phyloP scores from a whole-genome alignment of 306 rosid species.

The Citrullus mucosospermus region DNA sequence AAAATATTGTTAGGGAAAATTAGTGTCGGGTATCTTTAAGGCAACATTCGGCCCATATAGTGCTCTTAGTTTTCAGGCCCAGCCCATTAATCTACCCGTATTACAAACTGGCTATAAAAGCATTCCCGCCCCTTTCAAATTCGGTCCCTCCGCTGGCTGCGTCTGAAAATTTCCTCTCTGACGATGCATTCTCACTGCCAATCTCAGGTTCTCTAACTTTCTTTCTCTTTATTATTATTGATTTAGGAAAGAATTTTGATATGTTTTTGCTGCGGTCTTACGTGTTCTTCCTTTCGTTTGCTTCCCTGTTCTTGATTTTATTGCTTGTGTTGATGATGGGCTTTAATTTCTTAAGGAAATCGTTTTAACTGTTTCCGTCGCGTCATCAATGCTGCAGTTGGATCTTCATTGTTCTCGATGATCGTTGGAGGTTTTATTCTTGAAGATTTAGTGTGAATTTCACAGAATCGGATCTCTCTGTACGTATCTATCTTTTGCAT shows the following conservation, averaged over 20 bases:
- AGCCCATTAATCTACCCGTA: neutral
- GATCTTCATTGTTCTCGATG: neutral
- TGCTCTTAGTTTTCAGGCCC: neutral
- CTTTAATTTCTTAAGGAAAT: neutral
- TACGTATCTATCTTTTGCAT: neutral
- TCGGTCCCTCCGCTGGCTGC: neutral
- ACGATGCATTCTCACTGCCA: neutral
- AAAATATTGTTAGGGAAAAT: no score
- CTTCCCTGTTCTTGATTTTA: neutral
- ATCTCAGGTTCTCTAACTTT: neutral
- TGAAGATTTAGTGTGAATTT: neutral
- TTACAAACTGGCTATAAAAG: neutral
- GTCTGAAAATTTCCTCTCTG: neutral
- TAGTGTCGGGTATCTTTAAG: neutral
- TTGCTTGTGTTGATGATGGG: neutral
- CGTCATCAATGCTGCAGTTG: neutral
- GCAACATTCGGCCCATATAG: neutral
- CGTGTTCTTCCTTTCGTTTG: neutral
- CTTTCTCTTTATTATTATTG: neutral
- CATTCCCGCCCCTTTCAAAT: conserved; percentile 1
- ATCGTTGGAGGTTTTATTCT: neutral
- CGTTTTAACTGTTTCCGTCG: neutral
- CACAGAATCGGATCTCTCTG: neutral
- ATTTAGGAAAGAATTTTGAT: neutral
- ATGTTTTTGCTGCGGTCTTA: neutral